A percentile compares a stretch with the other conserved stretches of the same genome.
Evolutionary conservation across 176 grass and related monocot genomes (phyloP).

Genomic region (Aechmea fasciata): DNA sequence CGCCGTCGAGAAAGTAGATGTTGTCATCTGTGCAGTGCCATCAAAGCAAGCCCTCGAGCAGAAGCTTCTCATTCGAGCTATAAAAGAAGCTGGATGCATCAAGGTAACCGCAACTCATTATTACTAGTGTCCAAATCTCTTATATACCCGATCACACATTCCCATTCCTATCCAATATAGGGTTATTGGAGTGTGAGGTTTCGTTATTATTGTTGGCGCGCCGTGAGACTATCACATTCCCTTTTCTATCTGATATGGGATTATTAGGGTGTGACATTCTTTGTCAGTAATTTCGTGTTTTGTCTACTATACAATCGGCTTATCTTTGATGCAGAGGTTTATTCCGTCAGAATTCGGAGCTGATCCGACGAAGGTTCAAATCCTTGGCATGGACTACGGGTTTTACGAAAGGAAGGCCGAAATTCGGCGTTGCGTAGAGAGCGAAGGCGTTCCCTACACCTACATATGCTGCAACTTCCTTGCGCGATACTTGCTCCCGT

Average conservation of each 20-base stretch:
- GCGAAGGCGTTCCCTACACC: constrained; percentile 69
- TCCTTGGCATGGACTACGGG: constrained; percentile 54
- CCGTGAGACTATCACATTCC: too few relatives aligned
- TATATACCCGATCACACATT: too few relatives aligned
- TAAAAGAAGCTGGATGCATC: constrained; percentile 81
- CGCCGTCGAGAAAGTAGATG: constrained; percentile 62
- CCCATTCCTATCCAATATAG: too few relatives aligned
- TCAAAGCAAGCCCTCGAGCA: constrained; percentile 63
- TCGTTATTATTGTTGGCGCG: too few relatives aligned
- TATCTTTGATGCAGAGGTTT: constrained; percentile 55
- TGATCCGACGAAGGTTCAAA: constrained; percentile 76
- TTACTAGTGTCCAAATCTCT: too few relatives aligned
- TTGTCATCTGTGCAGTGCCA: constrained; percentile 72
- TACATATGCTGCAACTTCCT: constrained; percentile 88
- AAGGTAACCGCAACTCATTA: too few relatives aligned
- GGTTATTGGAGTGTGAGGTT: too few relatives aligned
- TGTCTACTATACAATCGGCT: not conserved
- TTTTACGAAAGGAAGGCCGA: constrained; percentile 72
- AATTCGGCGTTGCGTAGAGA: constrained; percentile 61
- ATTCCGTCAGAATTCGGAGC: constrained; percentile 80
- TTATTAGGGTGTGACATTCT: too few relatives aligned
- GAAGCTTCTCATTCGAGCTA: constrained; percentile 57
- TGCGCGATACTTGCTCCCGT: constrained; percentile 78
- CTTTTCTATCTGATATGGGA: too few relatives aligned
- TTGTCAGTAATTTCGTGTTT: constrained; percentile 1